Evolutionary conservation across 2,329 filamentous ascomycete genomes (phyloP).

Genomic region (Penicillium sp.): DNA sequence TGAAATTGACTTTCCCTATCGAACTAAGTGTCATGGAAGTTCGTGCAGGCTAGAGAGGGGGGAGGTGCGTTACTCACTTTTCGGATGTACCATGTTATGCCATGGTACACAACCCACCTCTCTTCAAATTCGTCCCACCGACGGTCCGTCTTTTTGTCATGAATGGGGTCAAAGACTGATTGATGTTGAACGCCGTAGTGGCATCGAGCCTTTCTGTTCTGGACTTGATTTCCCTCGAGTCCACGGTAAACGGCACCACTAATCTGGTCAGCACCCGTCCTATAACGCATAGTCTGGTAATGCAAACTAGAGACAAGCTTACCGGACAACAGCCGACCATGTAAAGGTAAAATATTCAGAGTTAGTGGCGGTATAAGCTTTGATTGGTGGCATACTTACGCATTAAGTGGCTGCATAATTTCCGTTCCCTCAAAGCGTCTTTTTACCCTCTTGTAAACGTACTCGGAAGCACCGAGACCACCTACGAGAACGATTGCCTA

Average conservation of each 20-base stretch:
- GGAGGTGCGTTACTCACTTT: slow-evolving; percentile 15
- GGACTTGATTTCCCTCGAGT: slow-evolving; percentile 23
- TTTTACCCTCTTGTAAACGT: slow-evolving; percentile 33
- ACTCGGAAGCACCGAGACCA: slow-evolving; percentile 39
- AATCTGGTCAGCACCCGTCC: background rate
- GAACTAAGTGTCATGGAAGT: background rate
- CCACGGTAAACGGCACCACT: slow-evolving; percentile 29
- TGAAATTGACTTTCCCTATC: slow-evolving; percentile 16
- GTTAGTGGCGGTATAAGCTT: background rate
- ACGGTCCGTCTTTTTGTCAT: no score
- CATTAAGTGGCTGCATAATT: slow-evolving; percentile 34
- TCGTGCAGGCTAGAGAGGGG: background rate
- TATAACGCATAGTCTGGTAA: background rate
- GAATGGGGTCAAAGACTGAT: no score
- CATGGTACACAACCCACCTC: background rate
- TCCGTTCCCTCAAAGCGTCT: slow-evolving; percentile 21
- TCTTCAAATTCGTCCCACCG: slow-evolving; percentile 14
- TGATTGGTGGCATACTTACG: slow-evolving; percentile 16
- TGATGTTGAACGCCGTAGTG: slow-evolving; percentile 25
- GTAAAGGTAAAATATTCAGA: no score
- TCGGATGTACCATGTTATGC: slow-evolving; percentile 24
- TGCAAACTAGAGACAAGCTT: no score
- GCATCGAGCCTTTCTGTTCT: slow-evolving; percentile 18
- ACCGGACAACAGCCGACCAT: slow-evolving; percentile 31
- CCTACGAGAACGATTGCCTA: slow-evolving; percentile 40